Evolutionary conservation across 441 rosid species (phyloP), one percentile per base, ranked within the genome.

Genomic region (Mallotus repandus): DNA sequence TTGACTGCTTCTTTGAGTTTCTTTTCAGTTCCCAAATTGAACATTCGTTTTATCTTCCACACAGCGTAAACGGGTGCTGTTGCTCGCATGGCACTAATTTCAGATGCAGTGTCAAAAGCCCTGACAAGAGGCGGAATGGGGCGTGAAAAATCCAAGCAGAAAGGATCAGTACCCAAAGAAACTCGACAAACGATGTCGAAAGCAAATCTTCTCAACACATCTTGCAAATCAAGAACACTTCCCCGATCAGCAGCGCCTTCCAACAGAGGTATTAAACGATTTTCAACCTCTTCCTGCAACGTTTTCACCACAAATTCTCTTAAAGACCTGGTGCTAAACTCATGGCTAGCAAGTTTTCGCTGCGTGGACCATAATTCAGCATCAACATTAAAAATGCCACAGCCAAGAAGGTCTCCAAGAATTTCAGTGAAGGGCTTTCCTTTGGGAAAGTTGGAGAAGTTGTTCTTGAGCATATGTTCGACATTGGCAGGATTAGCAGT

Each of bases 271-370:
- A 90, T 25, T 6, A 93, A 78, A 7, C 89, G 81, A 43, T 63
- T 75, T 2, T 88, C 84, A 3, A 89, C 89, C 71, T 86, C 96
- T 32, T 76, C 84, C 57, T 81, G 72, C 7, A 93, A 83, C 1
- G 74, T 81, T 56, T 73, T 78, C 11, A 89, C 82, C 18, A 82
- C 82, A 41, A 85, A 91, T 45, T 87, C 90, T 70, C 89, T 77
- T 53, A 93, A 65, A 0, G 90, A 83, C 50, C 73, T 86, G 18
- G 91, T 81, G 25, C 84, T 86, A 68, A 94, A 94, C 84, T 89
- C 94, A 62, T 91, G 97, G 77, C 98, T 90, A 4, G 91, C 93
- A 1, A 94, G 70, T 77, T 93, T 93, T 4, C 96, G 82, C 60
- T 94, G 96, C 1, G 78, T 46, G 69, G 75, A 71, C 98, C 98